phyloP scores from a whole-genome alignment of 1,284 basidiomycete species.

The Paramarasmius palmivorus region DNA sequence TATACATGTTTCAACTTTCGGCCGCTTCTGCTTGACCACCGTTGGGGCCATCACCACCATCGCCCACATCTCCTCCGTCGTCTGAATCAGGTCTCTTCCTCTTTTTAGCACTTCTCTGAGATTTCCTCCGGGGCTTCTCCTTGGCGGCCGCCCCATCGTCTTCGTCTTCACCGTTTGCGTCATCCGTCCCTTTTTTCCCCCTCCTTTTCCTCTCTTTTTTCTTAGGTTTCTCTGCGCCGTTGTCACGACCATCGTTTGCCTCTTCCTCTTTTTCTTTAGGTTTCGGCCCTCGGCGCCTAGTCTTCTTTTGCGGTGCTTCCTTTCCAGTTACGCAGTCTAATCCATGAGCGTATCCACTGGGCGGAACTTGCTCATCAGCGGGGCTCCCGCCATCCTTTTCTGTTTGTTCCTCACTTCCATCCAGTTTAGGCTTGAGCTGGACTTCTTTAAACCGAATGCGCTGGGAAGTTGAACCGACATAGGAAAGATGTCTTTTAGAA shows the following conservation, averaged over 20 bases:
- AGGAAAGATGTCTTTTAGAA: conserved; percentile 46
- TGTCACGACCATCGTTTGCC: not conserved
- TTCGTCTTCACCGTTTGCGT: conserved; percentile 10
- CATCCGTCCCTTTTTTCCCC: conserved; percentile 7
- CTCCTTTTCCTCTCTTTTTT: not conserved
- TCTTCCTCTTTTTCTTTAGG: not conserved
- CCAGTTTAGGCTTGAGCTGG: conserved; percentile 45
- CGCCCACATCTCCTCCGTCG: not conserved
- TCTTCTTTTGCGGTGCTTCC: too few relatives aligned
- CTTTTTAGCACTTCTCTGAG: not conserved
- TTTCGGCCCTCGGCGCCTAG: not conserved
- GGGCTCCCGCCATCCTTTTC: not conserved
- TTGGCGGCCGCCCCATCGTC: conserved; percentile 3
- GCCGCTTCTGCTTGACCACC: not conserved
- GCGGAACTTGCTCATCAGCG: too few relatives aligned
- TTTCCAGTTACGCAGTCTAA: not conserved
- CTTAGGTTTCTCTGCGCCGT: not conserved
- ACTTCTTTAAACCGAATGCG: conserved; percentile 68
- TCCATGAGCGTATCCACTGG: not conserved
- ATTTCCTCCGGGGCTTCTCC: not conserved
- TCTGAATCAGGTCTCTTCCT: not conserved
- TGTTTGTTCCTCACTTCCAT: not conserved
- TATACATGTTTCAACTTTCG: not conserved
- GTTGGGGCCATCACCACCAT: too few relatives aligned
- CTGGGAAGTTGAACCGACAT: conserved; percentile 58